Evolutionary conservation across 805 yeast species (phyloP), one percentile per base, ranked within the genome.

Genomic region (Limtongia smithiae): DNA sequence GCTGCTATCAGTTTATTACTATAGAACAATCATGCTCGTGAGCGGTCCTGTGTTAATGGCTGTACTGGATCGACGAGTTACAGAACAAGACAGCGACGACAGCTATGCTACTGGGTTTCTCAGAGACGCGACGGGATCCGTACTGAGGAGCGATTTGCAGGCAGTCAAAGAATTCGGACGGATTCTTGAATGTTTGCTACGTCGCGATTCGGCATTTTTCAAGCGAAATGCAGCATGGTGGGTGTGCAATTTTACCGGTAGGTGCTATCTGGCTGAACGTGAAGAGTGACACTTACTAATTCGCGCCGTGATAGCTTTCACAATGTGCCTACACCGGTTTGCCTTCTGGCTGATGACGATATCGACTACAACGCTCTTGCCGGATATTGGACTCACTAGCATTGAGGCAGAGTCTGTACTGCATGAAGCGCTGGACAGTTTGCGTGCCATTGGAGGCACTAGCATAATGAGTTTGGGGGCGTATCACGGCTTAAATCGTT

Each of bases 261-360:
- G n/a, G 38, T 36, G n/a, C n/a, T n/a, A n/a, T n/a, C 14, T 36
- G 12, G 27, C 2, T 17, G 8, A 2, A 17, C 12, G 7, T 3
- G 25, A 20, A 9, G 25, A 12, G 4, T 17, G 38, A 3, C 2
- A 27, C n/a, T n/a, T 8, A 15, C 11, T 20, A 9, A 9, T 11
- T n/a, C 8, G 8, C 6, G 15, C 3, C 8, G 2, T 2, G 6
- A 17, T 36, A 36, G 38, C 38, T 3, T n/a, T 36, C 25, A 36
- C 38, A 9, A 36, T 20, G 38, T 36, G 38, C 21, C 24, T 36
- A 9, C 38, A 36, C 21, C 38, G n/a, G 9, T 36, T 36, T 36
- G 38, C 38, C 18, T 20, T 6, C 20, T 36, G 38, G 38, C 11
- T 36, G 3, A 18, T 36, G 38, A 9, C 38, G 14, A 36, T 3